Conservation (phyloP, 345 rosid genomes). For the Carallia pectinifolia region DNA sequence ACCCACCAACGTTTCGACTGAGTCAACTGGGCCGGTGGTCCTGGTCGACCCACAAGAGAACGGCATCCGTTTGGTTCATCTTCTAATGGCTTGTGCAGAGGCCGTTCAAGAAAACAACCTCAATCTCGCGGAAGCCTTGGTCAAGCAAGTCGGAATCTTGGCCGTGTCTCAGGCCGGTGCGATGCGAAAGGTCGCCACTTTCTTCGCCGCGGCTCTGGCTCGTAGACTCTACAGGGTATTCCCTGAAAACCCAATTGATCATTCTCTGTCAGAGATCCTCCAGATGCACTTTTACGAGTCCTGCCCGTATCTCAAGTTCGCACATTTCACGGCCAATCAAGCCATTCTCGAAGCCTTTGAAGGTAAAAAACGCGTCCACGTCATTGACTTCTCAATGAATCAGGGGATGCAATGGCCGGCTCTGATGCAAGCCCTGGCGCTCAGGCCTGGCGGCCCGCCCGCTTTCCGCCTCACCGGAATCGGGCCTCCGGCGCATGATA, state of each 20-base stretch:
- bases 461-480: slow-evolving; percentile 72
- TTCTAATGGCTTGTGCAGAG: slow-evolving; percentile 76
- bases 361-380: slow-evolving; percentile 60
- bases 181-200: slow-evolving; percentile 76
- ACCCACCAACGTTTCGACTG: slow-evolving; percentile 10
- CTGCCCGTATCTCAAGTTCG: slow-evolving; percentile 79
- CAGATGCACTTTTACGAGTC: slow-evolving; percentile 85
- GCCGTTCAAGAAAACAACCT: slow-evolving; percentile 60
- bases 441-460: slow-evolving; percentile 74
- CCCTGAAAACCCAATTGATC: slow-evolving; percentile 46
- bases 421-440: slow-evolving; percentile 77
- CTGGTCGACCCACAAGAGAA: slow-evolving; percentile 77
- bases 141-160: slow-evolving; percentile 59
- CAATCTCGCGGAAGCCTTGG: slow-evolving; percentile 55
- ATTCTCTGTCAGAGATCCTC: slow-evolving; percentile 50
- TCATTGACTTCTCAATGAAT: slow-evolving; percentile 66
- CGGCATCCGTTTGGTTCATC: slow-evolving; percentile 73
- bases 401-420: slow-evolving; percentile 92
- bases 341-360: slow-evolving; percentile 78
- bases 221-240: slow-evolving; percentile 55
- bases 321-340: slow-evolving; percentile 83
- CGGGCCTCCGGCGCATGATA: slow-evolving; percentile 69
- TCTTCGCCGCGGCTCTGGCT: slow-evolving; percentile 79
- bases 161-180: slow-evolving; percentile 68
- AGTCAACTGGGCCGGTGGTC: slow-evolving; percentile 49